Percentiles rank a stretch among this genome's conserved stretches.
Conservation (phyloP, 305 asterid genomes). For the Solanum hybrid region DNA sequence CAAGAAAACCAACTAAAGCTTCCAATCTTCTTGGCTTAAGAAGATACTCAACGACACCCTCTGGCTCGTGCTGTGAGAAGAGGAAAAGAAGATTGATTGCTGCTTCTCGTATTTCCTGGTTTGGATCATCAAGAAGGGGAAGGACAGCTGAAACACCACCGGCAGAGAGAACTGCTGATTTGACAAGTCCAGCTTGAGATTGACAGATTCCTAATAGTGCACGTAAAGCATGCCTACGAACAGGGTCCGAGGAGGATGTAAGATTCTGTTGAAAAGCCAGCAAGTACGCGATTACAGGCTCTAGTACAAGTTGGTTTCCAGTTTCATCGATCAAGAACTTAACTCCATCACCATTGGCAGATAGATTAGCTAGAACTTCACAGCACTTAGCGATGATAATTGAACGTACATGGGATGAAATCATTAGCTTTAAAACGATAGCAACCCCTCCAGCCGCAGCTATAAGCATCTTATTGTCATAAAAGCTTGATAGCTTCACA, state of each 20-base stretch:
- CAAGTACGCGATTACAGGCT: constrained; percentile 28
- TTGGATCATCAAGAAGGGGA: constrained; percentile 48
- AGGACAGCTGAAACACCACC: constrained; percentile 46
- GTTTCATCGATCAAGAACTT: constrained; percentile 37
- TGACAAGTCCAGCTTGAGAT: constrained; percentile 45
- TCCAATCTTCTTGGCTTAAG: constrained; percentile 52
- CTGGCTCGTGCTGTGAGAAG: constrained; percentile 59
- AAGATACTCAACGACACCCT: constrained; percentile 55
- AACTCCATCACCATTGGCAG: constrained; percentile 39
- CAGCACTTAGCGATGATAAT: constrained; percentile 32
- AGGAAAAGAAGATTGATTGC: constrained; percentile 51
- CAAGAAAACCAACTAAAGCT: constrained; percentile 52
- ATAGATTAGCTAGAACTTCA: constrained; percentile 45
- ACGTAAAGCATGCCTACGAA: constrained; percentile 39
- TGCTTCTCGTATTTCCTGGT: constrained; percentile 43
- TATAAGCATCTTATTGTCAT: constrained; percentile 33
- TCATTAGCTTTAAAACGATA: constrained; percentile 30
- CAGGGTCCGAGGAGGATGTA: constrained; percentile 21
- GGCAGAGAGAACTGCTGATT: constrained; percentile 48
- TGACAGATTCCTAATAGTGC: constrained; percentile 46
- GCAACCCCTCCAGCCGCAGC: constrained; percentile 40
- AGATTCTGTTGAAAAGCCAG: constrained; percentile 45
- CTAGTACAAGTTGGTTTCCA: constrained; percentile 28
- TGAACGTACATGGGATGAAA: constrained; percentile 25
- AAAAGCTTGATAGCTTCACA: constrained; percentile 29